These are phyloP conservation scores for Aspergillus sp. DNA, from an alignment of 2,329 filamentous ascomycete species.

Conservation along the genomic window DNA sequence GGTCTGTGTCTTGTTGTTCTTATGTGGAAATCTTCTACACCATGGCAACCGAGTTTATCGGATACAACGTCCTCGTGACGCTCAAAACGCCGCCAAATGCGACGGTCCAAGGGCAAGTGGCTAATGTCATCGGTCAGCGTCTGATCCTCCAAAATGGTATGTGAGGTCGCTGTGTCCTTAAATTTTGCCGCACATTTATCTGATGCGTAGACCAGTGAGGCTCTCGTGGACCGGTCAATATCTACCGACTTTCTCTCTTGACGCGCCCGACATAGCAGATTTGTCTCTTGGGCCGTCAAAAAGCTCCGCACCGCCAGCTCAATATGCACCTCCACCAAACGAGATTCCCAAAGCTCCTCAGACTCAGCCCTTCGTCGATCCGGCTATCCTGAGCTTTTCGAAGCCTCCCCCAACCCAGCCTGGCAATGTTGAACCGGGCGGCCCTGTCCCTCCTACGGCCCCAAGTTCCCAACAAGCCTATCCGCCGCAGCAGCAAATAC, in stretches of 20 bases:
- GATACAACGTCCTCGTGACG: constrained; percentile 67
- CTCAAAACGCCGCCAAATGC: constrained; percentile 59
- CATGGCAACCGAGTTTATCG: constrained; percentile 67
- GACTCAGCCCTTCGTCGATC: constrained; percentile 61
- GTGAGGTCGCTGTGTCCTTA: constrained; percentile 11
- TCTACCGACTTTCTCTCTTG: constrained; percentile 49
- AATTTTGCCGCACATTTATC: neutral
- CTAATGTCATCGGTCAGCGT: constrained; percentile 61
- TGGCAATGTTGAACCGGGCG: neutral
- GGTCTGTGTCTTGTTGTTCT: neutral
- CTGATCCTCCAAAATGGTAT: constrained; percentile 67
- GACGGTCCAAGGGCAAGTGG: constrained; percentile 63
- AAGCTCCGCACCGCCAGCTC: constrained; percentile 10
- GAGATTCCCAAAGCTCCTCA: constrained; percentile 23
- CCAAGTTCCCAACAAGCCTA: constrained; percentile 8
- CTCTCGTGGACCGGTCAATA: constrained; percentile 47
- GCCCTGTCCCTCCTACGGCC: constrained; percentile 21
- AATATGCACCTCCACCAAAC: constrained; percentile 11
- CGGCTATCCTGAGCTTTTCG: constrained; percentile 68
- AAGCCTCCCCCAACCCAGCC: constrained; percentile 19
- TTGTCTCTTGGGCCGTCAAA: constrained; percentile 31
- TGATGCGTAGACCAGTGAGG: constrained; percentile 34
- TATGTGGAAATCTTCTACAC: constrained; percentile 11
- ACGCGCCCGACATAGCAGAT: constrained; percentile 53
- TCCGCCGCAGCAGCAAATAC: constrained; percentile 9